Evolutionary conservation across 129 eudicot species (phyloP).

Genomic region (Chrysanthemum makinoi): DNA sequence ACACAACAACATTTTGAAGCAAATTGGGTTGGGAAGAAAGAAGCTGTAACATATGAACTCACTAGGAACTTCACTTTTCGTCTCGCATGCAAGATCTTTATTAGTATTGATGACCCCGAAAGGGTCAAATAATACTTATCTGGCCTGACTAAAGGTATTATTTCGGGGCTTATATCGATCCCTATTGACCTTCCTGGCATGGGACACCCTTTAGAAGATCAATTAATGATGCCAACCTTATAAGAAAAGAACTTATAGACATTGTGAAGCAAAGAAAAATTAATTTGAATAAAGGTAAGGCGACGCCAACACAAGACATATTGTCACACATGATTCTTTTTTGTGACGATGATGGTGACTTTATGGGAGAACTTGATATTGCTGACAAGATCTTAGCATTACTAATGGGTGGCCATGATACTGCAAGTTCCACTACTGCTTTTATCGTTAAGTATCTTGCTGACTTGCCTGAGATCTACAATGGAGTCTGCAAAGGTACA

Average conservation of each 20-base stretch:
- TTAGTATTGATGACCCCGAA: constrained; percentile 71
- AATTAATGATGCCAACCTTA: constrained; percentile 54
- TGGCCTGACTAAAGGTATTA: constrained; percentile 51
- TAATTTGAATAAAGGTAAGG: constrained; percentile 60
- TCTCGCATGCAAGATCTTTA: constrained; percentile 66
- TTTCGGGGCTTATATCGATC: constrained; percentile 59
- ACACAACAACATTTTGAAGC: constrained; percentile 53
- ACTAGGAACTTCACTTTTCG: constrained; percentile 70
- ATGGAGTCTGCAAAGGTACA: too few species aligned
- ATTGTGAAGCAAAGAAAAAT: constrained; percentile 66
- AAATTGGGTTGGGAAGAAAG: constrained; percentile 53
- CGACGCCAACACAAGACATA: constrained; percentile 72
- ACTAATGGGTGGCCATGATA: too few species aligned
- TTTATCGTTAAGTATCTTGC: too few species aligned
- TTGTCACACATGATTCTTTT: constrained; percentile 75
- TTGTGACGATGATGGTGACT: constrained; percentile 62
- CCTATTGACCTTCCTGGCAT: constrained; percentile 85
- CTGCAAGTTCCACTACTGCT: too few species aligned
- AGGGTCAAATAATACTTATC: constrained; percentile 45
- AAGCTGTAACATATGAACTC: constrained; percentile 49
- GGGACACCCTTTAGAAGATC: constrained; percentile 69
- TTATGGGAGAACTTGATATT: constrained; percentile 40
- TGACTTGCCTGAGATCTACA: too few species aligned
- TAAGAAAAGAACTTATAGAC: constrained; percentile 41
- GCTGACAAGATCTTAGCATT: too few species aligned